Base-by-base conservation (phyloP, 805 yeast species). In the Candida multigemmis region DNA sequence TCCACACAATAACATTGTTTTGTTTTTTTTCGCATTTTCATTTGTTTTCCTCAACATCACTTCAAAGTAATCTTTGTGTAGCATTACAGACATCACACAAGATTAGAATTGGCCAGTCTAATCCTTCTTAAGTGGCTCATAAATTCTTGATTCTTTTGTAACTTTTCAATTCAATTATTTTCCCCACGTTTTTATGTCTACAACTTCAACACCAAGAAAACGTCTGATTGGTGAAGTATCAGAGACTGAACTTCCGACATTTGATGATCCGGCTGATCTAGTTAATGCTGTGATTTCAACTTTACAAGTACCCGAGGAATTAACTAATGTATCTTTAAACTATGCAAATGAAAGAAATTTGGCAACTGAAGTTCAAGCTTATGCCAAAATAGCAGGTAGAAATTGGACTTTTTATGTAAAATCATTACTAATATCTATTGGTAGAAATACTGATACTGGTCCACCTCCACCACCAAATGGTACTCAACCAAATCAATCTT, bases 351-450 rank as follows among this genome's bases (percentile, higher is more conserved):
- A 77, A 27, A 72, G 74, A 34, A 80, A 73, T 37, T 44, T 56
- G 33, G 74, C 72, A 35, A 66, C 72, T 27, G 95, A 87, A 49
- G 87, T 91, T n/a, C 94, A 87, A 56, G 98, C 98, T 0, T 91
- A 89, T 52, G 98, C 96, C 19, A 91, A 91, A 52, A 78, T 91
- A 25, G 87, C 96, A 0, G 98, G 98, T 23, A 60, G 68, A 19
- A 75, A 74, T 44, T 91, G 98, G 98, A 89, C 98, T 2, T 91
- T 69, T 49, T 91, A 86, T 46, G 96, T 91, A 22, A 84, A 87
- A 48, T 64, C 75, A 11, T 60, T 89, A 27, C 69, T 68, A 16
- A 71, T 89, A 4, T 59, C 78, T 1, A 82, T 91, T 32, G 98
- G 98, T n/a, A 68, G 98, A 43, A 79, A 79, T 43, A 82, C 95